Evolutionary conservation across 2,329 filamentous ascomycete genomes (phyloP), one percentile per base, ranked within the genome.

Genomic region (Neofusicoccum parvum): DNA sequence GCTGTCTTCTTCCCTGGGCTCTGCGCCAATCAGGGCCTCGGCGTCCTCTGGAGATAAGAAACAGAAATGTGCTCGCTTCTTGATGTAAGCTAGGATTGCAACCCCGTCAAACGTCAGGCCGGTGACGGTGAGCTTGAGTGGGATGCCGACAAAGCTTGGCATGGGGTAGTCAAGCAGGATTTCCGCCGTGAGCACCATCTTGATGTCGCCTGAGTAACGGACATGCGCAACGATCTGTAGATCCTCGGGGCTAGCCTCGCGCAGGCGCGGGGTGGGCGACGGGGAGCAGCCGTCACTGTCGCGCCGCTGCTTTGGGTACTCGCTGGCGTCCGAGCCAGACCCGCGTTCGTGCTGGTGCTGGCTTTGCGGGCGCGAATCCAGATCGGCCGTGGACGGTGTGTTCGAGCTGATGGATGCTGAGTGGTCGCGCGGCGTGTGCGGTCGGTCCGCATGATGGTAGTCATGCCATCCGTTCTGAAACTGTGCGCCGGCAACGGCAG

Each of bases 101-200:
- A 98, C 92, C 0, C 95, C 95, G 75, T 99, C 94, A 79, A 99
- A 99, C 0, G 91, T 93, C 67, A 99, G 80, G 0, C 95, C 95
- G 0, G 95, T 98, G 70, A 99, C 96, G 76, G 94, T 97, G 32
- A 99, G 84, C 77, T 95, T 94, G 53, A 99, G 85, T 1, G 95
- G 95, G 67, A 99, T 94, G 12, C 94, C 93, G 2, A 98, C 94
- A 73, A 99, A 99, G 80, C 92, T 96, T 46, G 94, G 94, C 92
- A 98, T 98, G 0, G 95, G 95, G 76, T 99, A 99, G 79, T 99
- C 95, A 39, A 99, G 88, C 37, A 98, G 83, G 48, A 99, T 97
- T 79, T 98, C 94, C 0, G 95, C 94, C 27, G 95, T 98, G 58
- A 99, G 83, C 67, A 93, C 92, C 65, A 99, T 86, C 70, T 89